Conservation (phyloP, 176 grass and related monocot species). For the Avena eriantha region DNA sequence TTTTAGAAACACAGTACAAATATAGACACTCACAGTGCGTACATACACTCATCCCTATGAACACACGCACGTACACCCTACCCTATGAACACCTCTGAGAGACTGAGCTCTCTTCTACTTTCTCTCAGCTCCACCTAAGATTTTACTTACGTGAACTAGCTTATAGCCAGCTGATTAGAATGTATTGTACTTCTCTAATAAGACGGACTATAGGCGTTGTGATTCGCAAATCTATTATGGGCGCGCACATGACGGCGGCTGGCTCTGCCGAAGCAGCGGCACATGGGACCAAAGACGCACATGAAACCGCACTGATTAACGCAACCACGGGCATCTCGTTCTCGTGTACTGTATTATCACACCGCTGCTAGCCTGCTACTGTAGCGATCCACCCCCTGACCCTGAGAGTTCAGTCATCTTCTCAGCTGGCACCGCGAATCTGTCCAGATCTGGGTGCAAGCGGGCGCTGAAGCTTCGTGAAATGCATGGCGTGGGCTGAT, state of each 20-base stretch:
- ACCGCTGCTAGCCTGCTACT: background rate
- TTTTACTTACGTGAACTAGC: too few species aligned
- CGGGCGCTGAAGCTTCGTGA: background rate
- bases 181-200: too few species aligned
- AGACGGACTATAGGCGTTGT: background rate
- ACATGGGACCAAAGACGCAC: slow-evolving; percentile 40
- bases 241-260: slow-evolving; percentile 9
- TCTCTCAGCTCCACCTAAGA: too few species aligned
- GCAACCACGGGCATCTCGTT: slow-evolving; percentile 9
- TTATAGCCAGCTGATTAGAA: too few species aligned
- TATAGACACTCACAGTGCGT: too few species aligned
- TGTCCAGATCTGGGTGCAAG: slow-evolving; percentile 10
- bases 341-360: background rate
- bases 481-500: background rate
- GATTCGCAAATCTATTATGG: slow-evolving; percentile 23
- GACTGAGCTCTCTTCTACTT: too few species aligned
- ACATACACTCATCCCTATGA: too few species aligned
- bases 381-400: background rate
- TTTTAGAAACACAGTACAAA: too few species aligned
- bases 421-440: background rate
- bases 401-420: background rate
- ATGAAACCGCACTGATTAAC: slow-evolving; percentile 47
- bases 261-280: background rate
- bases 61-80: too few species aligned
- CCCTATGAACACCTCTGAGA: too few species aligned